Evolutionary conservation across 345 rosid species (phyloP), one percentile per base, ranked within the genome.

Genomic region (Durio zibethinus): DNA sequence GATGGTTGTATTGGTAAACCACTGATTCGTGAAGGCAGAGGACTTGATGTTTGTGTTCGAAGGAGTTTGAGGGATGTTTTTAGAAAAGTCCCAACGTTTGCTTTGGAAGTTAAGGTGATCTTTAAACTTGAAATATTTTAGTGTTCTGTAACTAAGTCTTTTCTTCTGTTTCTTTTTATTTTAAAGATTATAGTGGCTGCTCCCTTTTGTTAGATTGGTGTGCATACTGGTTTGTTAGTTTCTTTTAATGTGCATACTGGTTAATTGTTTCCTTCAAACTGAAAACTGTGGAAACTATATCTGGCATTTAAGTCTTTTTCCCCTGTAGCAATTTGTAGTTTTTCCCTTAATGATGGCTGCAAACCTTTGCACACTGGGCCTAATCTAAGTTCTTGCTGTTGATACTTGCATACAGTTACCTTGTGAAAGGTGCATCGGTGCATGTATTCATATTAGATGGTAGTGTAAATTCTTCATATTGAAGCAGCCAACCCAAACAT

Each of bases 51-150:
- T 74, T 87, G 77, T 81, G 95, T 96, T 64, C 90, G 95, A 31
- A 94, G 97, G 65, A 92, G 99, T 88, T 88, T 96, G 85, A 86
- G 99, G 82, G 99, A 96, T 87, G 90, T 96, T 77, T 93, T 93
- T 75, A 85, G 93, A 83, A 96, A 92, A 87, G 94, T 96, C 63
- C 99, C 99, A 76, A 90, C 96, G 63, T 87, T 93, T 86, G 85
- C 91, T 71, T 87, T 96, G 72, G 99, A 92, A 89, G 88, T 93
- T 65, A 91, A 93, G 99, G 99, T 96, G 86, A 60, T 75, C 23
- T 75, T 25, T 43, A 15, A 43, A 14, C 11, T 43, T 12, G 54
- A 43, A 23, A 43, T 14, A 23, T 10, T 68, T 45, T 23, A 36
- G 35, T 42, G 33, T 14, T 23, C 53, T 12, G 3, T 40, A 66